Percentiles rank a stretch among this genome's conserved stretches.
phyloP scores from a whole-genome alignment of 2,329 filamentous ascomycete genomes.

The Ophiostoma piceae region DNA sequence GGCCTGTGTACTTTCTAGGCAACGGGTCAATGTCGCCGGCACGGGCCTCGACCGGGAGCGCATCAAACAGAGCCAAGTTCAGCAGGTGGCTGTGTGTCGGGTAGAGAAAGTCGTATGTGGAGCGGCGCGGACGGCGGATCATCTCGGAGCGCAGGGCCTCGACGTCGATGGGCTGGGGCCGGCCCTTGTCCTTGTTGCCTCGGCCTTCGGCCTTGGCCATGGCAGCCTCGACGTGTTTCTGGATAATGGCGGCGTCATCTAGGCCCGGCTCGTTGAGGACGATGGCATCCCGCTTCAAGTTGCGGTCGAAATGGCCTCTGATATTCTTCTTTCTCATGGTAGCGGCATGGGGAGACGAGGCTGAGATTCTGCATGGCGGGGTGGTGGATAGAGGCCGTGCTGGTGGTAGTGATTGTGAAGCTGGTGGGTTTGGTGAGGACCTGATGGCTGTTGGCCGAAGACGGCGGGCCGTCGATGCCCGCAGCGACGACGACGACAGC shows the following conservation, averaged over 20 bases:
- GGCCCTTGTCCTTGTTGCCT: not conserved
- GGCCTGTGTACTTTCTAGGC: not conserved
- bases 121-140: conserved; percentile 30
- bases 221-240: not conserved
- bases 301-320: not conserved
- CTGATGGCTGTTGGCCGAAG: not conserved
- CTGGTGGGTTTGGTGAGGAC: not conserved
- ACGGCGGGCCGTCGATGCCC: not conserved
- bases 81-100: conserved; percentile 63
- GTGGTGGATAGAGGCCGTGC: not conserved
- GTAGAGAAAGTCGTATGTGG: conserved; percentile 44
- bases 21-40: conserved; percentile 19
- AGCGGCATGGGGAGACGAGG: not conserved
- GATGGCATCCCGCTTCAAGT: not conserved
- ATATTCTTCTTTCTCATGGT: not conserved
- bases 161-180: conserved; percentile 18
- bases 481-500: conserved; percentile 4
- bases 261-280: not conserved
- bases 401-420: not conserved
- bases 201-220: not conserved
- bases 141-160: conserved; percentile 24
- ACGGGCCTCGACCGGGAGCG: conserved; percentile 34
- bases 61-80: conserved; percentile 48
- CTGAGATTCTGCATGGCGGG: not conserved
- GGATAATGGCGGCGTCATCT: conserved; percentile 12